Evolutionary conservation across 2,329 filamentous ascomycete species (phyloP), one percentile per base, ranked within the genome.

Genomic region (Penicillium psychrosexuale): DNA sequence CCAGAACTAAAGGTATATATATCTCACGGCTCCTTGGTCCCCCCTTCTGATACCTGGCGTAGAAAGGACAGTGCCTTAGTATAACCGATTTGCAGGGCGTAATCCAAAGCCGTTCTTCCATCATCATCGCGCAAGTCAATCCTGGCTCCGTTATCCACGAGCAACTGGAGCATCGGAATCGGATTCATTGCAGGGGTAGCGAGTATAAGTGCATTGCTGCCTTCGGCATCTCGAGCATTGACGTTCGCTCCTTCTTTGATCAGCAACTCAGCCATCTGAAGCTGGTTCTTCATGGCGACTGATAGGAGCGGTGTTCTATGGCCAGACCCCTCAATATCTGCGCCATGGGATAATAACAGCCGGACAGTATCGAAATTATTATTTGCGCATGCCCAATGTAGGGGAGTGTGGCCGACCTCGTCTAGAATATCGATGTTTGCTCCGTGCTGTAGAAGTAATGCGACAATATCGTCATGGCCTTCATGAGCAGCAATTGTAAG

Each of bases 401-500:
- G n/a, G 7, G 42, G n/a, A 13, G n/a, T 11, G n/a, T 9, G n/a
- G 9, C 42, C 42, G 13, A 15, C 2, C 11, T 22, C 28, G 17
- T 45, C 28, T 13, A 17, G 1, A 17, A 31, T 33, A 9, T 45
- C 28, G 8, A 15, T 31, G 28, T 17, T 33, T 7, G 47, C 47
- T 7, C 49, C 49, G 8, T 17, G 13, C 2, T 45, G 34, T 15
- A 52, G 27, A 22, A 52, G 33, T 3, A 38, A 45, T 30, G 45
- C 24, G 1, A 27, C 24, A 45, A 54, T 30, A 8, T 49, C 27
- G 13, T 31, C 28, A 12, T 33, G 11, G 5, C 61, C 61, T 13
- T 44, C 6, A 6, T 57, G 37, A 1, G 53, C 55, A 1, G 64
- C 62, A 8, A 56, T 24, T 8, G 53, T 28, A 8, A 69, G 45